Conservation (phyloP, 495 filamentous ascomycete genomes). For the Aspergillus bertholletiae region DNA sequence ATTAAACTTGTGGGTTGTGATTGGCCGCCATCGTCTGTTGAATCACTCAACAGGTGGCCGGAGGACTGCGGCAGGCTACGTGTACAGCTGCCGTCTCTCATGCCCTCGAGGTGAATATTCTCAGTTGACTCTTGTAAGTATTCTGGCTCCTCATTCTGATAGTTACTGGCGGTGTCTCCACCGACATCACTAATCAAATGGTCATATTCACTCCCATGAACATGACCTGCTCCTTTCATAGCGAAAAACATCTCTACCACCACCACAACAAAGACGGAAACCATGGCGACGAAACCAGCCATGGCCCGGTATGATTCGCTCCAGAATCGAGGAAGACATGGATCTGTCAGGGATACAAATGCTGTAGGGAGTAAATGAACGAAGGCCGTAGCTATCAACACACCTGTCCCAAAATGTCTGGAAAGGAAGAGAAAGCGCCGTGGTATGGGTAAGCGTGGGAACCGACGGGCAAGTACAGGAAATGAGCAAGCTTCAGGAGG, state of each 20-base stretch:
- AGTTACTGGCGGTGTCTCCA: conserved; percentile 18
- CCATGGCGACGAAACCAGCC: conserved; percentile 75
- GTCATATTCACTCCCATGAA: conserved; percentile 46
- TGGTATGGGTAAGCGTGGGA: conserved; percentile 44
- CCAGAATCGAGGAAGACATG: conserved; percentile 74
- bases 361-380: conserved; percentile 82
- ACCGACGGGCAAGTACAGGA: conserved; percentile 50
- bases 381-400: conserved; percentile 85
- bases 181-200: conserved; percentile 35
- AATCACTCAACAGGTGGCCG: conserved; percentile 1
- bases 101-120: conserved; percentile 22
- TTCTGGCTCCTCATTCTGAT: conserved; percentile 12
- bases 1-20: conserved; percentile 1
- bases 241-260: conserved; percentile 74
- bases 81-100: conserved; percentile 12
- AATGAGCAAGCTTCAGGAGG: conserved; percentile 47
- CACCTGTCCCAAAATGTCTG: conserved; percentile 83
- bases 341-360: conserved; percentile 74
- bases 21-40: conserved; percentile 7
- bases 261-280: conserved; percentile 70
- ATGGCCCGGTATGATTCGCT: conserved; percentile 70
- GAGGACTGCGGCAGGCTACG: conserved; percentile 3
- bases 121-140: conserved; percentile 18
- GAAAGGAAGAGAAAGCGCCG: conserved; percentile 65
- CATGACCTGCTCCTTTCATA: conserved; percentile 48